Evolutionary conservation across 1,284 basidiomycete genomes (phyloP), one percentile per base, ranked within the genome.

Genomic region (Pseudozyma tsukubaensis): DNA sequence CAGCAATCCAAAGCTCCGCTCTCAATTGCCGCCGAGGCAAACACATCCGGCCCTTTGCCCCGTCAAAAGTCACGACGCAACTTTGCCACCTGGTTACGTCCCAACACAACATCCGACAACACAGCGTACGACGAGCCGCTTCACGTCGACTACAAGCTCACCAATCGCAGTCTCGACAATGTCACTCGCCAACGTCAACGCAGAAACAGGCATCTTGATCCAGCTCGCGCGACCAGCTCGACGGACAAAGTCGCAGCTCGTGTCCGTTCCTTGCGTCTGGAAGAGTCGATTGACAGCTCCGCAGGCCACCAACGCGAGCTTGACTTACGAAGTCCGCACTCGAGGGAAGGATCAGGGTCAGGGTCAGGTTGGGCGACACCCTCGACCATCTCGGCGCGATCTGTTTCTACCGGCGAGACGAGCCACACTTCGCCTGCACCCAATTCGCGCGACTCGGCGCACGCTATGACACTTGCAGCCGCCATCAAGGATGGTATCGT

Each of bases 391-490:
- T 68, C 65, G 18, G 65, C 71, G 0, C 14, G 58, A 1, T 69
- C 71, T 10, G 44, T 53, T 1, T 73, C 71, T 8, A 73, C 71
- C 8, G 61, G 61, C 6, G 71, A 73, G 35, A 73, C 71, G 9
- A 64, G 61, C 29, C 53, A 63, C 21, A 58, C 65, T 11, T 55
- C 53, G 2, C 56, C 64, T 4, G 57, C 42, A 2, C 49, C 51
- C 7, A 64, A 56, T 9, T 24, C 52, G 6, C 37, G 57, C 18
- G 58, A 67, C 13, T 51, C 57, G 4, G 16, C 36, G 43, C 60
- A 59, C 29, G 67, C 61, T 5, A 37, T 39, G 7, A 56, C 37
- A 11, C 53, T 60, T 0, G 45, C 50, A 2, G 43, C 51, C 1
- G 52, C 67, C 1, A 45, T 69, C 35, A 63, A 63, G 24, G 56